Evolutionary conservation across 2,329 filamentous ascomycete species (phyloP).

Genomic region (Coniella vitis): DNA sequence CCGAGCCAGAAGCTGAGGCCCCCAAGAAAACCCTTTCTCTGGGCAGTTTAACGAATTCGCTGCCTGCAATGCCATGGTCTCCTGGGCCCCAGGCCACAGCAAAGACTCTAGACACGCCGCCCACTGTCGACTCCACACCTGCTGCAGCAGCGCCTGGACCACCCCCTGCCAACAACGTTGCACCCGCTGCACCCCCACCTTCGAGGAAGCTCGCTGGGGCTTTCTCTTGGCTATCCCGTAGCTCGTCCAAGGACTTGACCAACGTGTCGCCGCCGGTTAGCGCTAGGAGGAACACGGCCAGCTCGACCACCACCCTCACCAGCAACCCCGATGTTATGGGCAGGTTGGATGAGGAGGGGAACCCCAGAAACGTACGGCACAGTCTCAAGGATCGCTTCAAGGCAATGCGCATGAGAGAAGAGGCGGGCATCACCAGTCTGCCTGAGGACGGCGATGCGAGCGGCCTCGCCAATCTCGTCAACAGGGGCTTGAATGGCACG

Average conservation of each 20-base stretch:
- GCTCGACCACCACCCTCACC: conserved; percentile 69
- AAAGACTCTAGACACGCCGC: conserved; percentile 30
- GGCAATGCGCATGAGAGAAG: conserved; percentile 66
- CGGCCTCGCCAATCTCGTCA: conserved; percentile 20
- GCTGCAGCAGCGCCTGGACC: conserved; percentile 25
- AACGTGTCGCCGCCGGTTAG: conserved; percentile 45
- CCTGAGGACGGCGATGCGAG: conserved; percentile 44
- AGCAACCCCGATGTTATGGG: conserved; percentile 77
- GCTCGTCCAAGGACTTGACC: conserved; percentile 51
- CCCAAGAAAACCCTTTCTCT: conserved; percentile 55
- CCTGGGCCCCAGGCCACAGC: conserved; percentile 45
- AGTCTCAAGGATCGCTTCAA: conserved; percentile 77
- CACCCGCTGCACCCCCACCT: conserved; percentile 31
- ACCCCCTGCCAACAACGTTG: conserved; percentile 22
- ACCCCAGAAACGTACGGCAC: conserved; percentile 40
- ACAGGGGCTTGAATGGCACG: conserved; percentile 16
- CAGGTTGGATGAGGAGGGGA: conserved; percentile 64
- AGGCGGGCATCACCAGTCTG: conserved; percentile 49
- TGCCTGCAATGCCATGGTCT: conserved; percentile 69
- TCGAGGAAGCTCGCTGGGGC: conserved; percentile 75
- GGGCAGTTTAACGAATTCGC: conserved; percentile 64
- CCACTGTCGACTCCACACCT: conserved; percentile 25
- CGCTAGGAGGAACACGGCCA: conserved; percentile 65
- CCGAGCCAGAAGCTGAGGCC: conserved; percentile 22
- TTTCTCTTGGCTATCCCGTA: conserved; percentile 79